Conservation (phyloP, 805 yeast genomes). For the Nadsonia fulvescens region DNA sequence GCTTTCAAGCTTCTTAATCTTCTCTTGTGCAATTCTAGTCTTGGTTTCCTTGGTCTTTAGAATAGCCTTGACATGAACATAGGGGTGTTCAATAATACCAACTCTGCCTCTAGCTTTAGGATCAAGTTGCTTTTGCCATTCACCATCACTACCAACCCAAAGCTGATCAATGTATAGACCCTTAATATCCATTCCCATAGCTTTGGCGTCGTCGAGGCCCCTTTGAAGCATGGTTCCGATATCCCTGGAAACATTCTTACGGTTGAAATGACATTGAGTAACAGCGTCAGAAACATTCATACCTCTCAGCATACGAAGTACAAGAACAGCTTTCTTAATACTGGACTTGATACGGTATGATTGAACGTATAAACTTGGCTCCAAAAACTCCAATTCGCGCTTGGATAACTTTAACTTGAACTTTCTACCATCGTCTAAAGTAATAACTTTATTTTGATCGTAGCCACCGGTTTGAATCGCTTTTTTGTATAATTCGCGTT, state of each 20-base stretch:
- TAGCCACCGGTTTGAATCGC: slow-evolving; percentile 45
- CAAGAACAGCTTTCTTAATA: slow-evolving; percentile 69
- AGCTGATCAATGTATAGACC: slow-evolving; percentile 57
- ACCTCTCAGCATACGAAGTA: slow-evolving; percentile 58
- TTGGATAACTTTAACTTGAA: slow-evolving; percentile 40
- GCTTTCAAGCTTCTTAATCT: no score
- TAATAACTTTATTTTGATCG: slow-evolving; percentile 39
- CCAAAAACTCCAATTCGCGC: slow-evolving; percentile 59
- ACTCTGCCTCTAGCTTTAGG: slow-evolving; percentile 80
- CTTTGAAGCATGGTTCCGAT: slow-evolving; percentile 55
- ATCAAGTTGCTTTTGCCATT: slow-evolving; percentile 51
- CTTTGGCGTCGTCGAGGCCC: slow-evolving; percentile 53
- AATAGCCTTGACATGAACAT: slow-evolving; percentile 65
- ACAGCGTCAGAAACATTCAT: slow-evolving; percentile 62
- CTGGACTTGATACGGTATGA: slow-evolving; percentile 76
- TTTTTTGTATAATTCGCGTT: slow-evolving; percentile 40
- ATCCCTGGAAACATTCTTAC: slow-evolving; percentile 63
- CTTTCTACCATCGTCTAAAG: slow-evolving; percentile 24
- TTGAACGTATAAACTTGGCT: slow-evolving; percentile 71
- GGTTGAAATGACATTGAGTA: slow-evolving; percentile 78
- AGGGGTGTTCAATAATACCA: slow-evolving; percentile 61
- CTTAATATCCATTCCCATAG: slow-evolving; percentile 38
- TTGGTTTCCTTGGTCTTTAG: slow-evolving; percentile 51
- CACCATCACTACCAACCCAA: slow-evolving; percentile 87
- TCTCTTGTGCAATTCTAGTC: slow-evolving; percentile 42